These are phyloP conservation scores for Chlorella variabilis DNA, from an alignment of 163 green algal genomes.

Conservation along the genomic window DNA sequence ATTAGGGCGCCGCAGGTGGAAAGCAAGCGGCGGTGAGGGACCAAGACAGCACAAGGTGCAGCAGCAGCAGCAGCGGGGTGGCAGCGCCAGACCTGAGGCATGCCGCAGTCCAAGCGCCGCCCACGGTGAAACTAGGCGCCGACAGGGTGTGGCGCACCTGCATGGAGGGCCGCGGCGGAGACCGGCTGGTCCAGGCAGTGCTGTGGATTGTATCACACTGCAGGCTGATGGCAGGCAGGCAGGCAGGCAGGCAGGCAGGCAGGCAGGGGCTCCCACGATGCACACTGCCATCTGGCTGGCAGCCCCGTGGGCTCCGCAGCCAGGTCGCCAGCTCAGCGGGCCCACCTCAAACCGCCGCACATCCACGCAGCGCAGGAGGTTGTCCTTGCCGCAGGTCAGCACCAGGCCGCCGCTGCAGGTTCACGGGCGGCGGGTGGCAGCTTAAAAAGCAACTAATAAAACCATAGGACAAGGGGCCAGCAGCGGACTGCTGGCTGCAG, in stretches of 20 bases:
- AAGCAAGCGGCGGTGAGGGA: neutral
- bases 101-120: slow-evolving; percentile 57
- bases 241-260: too few relatives aligned
- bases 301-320: too few relatives aligned
- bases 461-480: neutral
- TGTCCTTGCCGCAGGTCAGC: slow-evolving; percentile 75
- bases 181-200: too few relatives aligned
- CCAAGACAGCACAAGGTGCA: too few relatives aligned
- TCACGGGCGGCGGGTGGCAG: too few relatives aligned
- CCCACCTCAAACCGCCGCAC: slow-evolving; percentile 57
- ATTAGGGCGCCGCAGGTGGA: neutral
- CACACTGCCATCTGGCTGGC: too few relatives aligned
- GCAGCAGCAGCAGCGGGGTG: too few relatives aligned
- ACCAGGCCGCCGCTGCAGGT: slow-evolving; percentile 38
- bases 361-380: slow-evolving; percentile 72
- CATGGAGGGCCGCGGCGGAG: neutral
- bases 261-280: neutral
- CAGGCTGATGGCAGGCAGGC: too few relatives aligned
- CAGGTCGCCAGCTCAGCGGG: neutral
- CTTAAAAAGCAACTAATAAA: too few relatives aligned
- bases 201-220: too few relatives aligned
- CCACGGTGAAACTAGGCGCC: slow-evolving; percentile 53
- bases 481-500: neutral
- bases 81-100: slow-evolving; percentile 35
- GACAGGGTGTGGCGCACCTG: slow-evolving; percentile 50